These are phyloP conservation scores for Potentilla sterilis DNA, from an alignment of 306 rosid genomes.

Conservation along the genomic window DNA sequence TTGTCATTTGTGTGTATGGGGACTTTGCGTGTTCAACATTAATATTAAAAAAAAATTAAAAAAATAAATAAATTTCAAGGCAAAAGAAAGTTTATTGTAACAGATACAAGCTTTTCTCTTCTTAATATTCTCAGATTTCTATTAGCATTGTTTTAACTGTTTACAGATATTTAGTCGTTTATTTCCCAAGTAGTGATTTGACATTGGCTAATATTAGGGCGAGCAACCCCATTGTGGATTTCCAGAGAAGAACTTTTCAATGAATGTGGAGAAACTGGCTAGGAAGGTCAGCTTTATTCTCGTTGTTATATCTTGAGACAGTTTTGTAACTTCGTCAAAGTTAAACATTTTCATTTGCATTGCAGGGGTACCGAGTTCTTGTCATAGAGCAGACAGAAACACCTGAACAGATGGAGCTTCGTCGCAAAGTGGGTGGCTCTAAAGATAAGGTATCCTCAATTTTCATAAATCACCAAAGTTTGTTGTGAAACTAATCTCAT, in stretches of 20 bases:
- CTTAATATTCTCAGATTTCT: background rate
- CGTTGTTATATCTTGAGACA: slow-evolving; percentile 1
- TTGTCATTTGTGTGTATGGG: background rate
- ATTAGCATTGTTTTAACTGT: background rate
- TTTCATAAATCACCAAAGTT: background rate
- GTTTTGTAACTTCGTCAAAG: slow-evolving; percentile 8
- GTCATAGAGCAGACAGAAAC: slow-evolving; percentile 99
- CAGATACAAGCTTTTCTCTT: background rate
- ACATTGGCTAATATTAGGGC: slow-evolving; percentile 47
- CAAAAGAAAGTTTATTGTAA: background rate
- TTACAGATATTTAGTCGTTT: background rate
- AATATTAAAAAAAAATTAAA: too few species aligned
- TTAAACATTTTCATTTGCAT: slow-evolving; percentile 22
- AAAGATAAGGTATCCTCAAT: slow-evolving; percentile 67
- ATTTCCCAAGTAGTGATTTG: slow-evolving; percentile 19
- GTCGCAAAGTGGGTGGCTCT: slow-evolving; percentile 84
- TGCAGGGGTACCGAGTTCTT: slow-evolving; percentile 90
- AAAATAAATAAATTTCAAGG: background rate
- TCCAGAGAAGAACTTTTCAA: slow-evolving; percentile 86
- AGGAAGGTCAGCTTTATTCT: slow-evolving; percentile 66
- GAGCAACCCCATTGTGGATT: slow-evolving; percentile 99
- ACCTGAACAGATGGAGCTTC: slow-evolving; percentile 85
- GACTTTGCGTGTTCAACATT: background rate
- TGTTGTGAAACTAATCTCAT: background rate
- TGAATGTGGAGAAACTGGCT: slow-evolving; percentile 82